Evolutionary conservation across 108 stramenopile genomes (phyloP).

Genomic region (Chaetoceros tenuissimus): DNA sequence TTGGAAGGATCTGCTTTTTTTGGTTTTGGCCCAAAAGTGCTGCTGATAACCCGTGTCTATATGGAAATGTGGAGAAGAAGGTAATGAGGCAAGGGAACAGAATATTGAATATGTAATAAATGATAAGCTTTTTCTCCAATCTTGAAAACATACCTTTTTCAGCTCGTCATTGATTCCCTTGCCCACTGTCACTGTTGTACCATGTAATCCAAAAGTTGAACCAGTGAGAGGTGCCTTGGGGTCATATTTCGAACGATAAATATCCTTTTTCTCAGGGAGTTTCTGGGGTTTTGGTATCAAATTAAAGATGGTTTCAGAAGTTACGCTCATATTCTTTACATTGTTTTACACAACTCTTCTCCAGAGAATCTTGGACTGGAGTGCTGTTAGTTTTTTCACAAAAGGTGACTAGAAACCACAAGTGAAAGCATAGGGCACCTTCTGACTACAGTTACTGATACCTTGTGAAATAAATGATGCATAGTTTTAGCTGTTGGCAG

Average conservation of each 20-base stretch:
- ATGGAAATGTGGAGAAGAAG: neutral
- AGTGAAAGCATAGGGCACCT: too few species aligned
- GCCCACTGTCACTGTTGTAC: slow-evolving; percentile 36
- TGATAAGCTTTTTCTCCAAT: slow-evolving; percentile 2
- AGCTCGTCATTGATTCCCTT: slow-evolving; percentile 35
- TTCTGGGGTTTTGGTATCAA: slow-evolving; percentile 38
- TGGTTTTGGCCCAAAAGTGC: slow-evolving; percentile 29
- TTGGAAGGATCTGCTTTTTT: slow-evolving; percentile 26
- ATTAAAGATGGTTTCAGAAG: slow-evolving; percentile 44
- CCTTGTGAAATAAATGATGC: too few species aligned
- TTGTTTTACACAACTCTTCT: too few species aligned
- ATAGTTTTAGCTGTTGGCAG: too few species aligned
- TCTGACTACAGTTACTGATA: too few species aligned
- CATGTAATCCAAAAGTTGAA: slow-evolving; percentile 57
- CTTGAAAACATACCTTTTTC: slow-evolving; percentile 34
- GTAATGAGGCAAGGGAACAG: neutral
- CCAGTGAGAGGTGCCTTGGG: slow-evolving; percentile 34
- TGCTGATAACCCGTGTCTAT: slow-evolving; percentile 29
- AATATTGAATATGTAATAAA: neutral
- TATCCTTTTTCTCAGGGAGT: slow-evolving; percentile 25
- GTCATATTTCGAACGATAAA: slow-evolving; percentile 52
- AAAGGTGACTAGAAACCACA: too few species aligned
- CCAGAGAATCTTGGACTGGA: too few species aligned
- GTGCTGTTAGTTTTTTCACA: too few species aligned
- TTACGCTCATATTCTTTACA: neutral